A percentile compares a stretch with the other conserved stretches of the same genome.
phyloP scores from a whole-genome alignment of 1,284 basidiomycete genomes.

The Schizopora paradoxa region DNA sequence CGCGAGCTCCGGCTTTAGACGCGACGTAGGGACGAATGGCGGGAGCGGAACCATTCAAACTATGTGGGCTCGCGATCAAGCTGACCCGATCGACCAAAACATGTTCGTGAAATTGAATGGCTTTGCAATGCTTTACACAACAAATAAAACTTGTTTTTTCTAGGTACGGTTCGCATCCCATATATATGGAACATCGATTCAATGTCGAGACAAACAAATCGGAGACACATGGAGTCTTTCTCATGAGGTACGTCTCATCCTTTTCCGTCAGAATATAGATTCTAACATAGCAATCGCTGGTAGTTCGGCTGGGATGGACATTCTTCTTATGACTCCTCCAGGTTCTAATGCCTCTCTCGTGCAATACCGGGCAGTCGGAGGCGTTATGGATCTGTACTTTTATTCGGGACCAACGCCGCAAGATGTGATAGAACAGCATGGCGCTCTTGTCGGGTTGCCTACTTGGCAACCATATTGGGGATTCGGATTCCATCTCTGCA shows the following conservation, averaged over 20 bases:
- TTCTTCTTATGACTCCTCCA: slow-evolving; percentile 53
- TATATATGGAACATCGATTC: slow-evolving; percentile 64
- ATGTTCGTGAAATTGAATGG: slow-evolving; percentile 36
- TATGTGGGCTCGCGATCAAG: slow-evolving; percentile 61
- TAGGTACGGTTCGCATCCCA: slow-evolving; percentile 66
- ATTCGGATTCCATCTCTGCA: slow-evolving; percentile 68
- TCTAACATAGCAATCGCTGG: not conserved
- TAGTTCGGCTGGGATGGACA: slow-evolving; percentile 56
- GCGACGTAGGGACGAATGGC: slow-evolving; percentile 49
- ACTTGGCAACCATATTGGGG: slow-evolving; percentile 66
- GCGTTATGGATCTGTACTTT: slow-evolving; percentile 67
- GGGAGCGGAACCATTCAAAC: slow-evolving; percentile 60
- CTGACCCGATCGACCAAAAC: slow-evolving; percentile 57
- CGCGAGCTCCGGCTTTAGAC: slow-evolving; percentile 59
- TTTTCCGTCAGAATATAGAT: slow-evolving; percentile 6
- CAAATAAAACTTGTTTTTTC: slow-evolving; percentile 2
- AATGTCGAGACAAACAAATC: slow-evolving; percentile 43
- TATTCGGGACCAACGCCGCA: slow-evolving; percentile 62
- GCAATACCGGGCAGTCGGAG: slow-evolving; percentile 60
- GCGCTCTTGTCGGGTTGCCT: slow-evolving; percentile 52
- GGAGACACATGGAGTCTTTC: slow-evolving; percentile 63
- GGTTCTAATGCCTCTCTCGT: slow-evolving; percentile 48
- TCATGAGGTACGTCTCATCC: slow-evolving; percentile 43
- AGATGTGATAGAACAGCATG: slow-evolving; percentile 65
- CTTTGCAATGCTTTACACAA: slow-evolving; percentile 16